These are phyloP conservation scores for Fusarium hainanense DNA, from an alignment of 2,329 filamentous ascomycete genomes.

Conservation along the genomic window DNA sequence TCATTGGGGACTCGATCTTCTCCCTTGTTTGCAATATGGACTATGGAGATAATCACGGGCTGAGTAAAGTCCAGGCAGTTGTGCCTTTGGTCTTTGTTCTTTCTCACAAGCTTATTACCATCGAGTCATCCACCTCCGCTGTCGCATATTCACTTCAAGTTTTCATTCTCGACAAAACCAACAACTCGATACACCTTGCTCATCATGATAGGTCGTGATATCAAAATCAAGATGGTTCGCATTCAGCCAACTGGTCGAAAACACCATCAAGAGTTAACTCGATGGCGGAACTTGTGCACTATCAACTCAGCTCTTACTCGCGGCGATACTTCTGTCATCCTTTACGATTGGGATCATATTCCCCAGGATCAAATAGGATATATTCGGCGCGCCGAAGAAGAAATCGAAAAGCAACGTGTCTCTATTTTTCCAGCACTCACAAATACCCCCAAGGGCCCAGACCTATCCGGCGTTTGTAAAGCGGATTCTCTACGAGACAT, in stretches of 20 bases:
- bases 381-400: not conserved
- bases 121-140: conserved; percentile 1
- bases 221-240: not conserved
- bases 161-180: not conserved
- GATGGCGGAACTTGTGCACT: conserved; percentile 17
- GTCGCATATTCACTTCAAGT: not conserved
- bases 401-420: not conserved
- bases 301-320: conserved; percentile 37
- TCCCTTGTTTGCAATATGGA: conserved; percentile 3
- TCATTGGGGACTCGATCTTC: conserved; percentile 1
- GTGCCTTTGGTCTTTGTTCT: conserved; percentile 34
- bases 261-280: not conserved
- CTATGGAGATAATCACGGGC: not conserved
- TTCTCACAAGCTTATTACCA: conserved; percentile 39
- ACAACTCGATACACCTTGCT: not conserved
- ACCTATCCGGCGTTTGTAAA: not conserved
- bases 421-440: not conserved
- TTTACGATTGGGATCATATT: conserved; percentile 8
- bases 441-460: not conserved
- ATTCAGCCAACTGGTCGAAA: not conserved
- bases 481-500: not conserved
- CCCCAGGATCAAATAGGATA: not conserved
- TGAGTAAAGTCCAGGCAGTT: not conserved
- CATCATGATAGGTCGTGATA: conserved; percentile 20
- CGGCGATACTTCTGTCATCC: conserved; percentile 27